Conservation (phyloP, 2,329 filamentous ascomycete species). For the Chaetomium sp. region DNA sequence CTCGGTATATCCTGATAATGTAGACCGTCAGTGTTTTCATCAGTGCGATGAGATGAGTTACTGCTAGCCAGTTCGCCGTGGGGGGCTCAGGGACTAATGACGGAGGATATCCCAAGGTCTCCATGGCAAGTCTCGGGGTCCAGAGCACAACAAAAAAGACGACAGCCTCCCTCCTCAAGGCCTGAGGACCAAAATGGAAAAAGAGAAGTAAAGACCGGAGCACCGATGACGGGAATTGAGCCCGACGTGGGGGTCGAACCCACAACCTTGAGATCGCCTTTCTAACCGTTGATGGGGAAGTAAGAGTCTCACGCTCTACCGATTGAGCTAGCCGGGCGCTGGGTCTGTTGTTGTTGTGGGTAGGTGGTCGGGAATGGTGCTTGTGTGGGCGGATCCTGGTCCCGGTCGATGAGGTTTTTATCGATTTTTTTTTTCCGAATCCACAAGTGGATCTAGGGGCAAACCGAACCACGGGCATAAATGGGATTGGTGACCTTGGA, state of each 20-base stretch:
- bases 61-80: not conserved
- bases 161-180: not conserved
- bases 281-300: conserved; percentile 11
- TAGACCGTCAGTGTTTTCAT: not conserved
- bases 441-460: conserved; percentile 6
- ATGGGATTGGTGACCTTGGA: not conserved
- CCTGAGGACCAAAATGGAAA: not conserved
- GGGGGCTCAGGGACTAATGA: not conserved
- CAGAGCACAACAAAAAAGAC: not conserved
- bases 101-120: not conserved
- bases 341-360: conserved; percentile 13
- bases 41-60: not conserved
- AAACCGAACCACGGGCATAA: not conserved
- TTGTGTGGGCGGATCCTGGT: not conserved
- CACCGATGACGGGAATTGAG: conserved; percentile 31
- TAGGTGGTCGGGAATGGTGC: not conserved
- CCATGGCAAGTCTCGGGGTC: not conserved
- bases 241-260: conserved; percentile 36
- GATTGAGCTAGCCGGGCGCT: conserved; percentile 65
- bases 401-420: not conserved
- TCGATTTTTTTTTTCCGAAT: not conserved
- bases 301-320: conserved; percentile 75
- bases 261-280: conserved; percentile 34
- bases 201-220: not conserved
- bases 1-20: not conserved